Base-by-base conservation (phyloP, 2,329 filamentous ascomycete genomes). In the Aureobasidium sp. region DNA sequence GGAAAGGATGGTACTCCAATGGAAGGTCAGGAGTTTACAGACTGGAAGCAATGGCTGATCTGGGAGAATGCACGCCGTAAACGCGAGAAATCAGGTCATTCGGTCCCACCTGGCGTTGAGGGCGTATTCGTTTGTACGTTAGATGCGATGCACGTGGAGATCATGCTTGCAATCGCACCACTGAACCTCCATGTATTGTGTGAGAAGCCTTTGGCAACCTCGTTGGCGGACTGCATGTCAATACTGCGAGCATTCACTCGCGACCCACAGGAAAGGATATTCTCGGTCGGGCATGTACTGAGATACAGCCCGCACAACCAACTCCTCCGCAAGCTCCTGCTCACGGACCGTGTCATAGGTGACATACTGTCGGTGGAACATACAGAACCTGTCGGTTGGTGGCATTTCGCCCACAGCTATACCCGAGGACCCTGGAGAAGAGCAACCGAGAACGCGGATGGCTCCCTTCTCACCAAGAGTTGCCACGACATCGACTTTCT, bases 401-500 rank as follows among this genome's bases (percentile, higher is more conserved):
- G 94, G 93, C 96, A 98, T 77, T 98, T 97, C 76, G 86, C 92
- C 0, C 95, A 97, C 77, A 94, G 91, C 48, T 97, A 95, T 72
- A 95, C n/a, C n/a, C n/a, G n/a, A n/a, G n/a, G n/a, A n/a, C n/a
- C n/a, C n/a, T n/a, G n/a, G n/a, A n/a, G n/a, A n/a, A n/a, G n/a
- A n/a, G n/a, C n/a, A n/a, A n/a, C n/a, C n/a, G n/a, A n/a, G n/a
- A n/a, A n/a, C n/a, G n/a, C n/a, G n/a, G n/a, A n/a, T n/a, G n/a
- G n/a, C n/a, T 95, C 93, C 1, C 84, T 99, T 2, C 85, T 99
- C 36, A 97, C 95, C 3, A 99, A 98, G 80, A 97, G 93, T 67
- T 98, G 96, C 72, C 96, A 99, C 74, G 96, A 99, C 72, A 93
- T 99, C 58, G 96, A 99, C 75, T 89, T 98, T 66, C 81, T 98